These are phyloP conservation scores for Penicillium concentricum DNA, from an alignment of 2,329 filamentous ascomycete genomes.

Conservation along the genomic window DNA sequence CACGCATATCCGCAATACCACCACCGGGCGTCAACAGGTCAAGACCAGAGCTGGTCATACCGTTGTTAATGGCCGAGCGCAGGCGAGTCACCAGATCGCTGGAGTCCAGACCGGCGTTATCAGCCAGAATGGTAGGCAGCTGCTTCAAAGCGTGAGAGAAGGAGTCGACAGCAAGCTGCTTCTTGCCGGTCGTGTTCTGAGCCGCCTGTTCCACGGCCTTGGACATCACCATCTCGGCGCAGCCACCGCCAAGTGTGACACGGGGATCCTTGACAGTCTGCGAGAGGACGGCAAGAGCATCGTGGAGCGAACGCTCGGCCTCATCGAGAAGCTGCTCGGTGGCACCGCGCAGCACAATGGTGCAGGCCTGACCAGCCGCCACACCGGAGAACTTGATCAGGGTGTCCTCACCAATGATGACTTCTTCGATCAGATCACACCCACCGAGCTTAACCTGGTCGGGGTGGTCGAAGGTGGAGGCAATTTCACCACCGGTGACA, in stretches of 20 bases:
- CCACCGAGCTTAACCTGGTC: conserved; percentile 95
- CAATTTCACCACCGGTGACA: conserved; percentile 95
- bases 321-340: conserved; percentile 97
- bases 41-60: conserved; percentile 86
- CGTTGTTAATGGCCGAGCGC: conserved; percentile 91
- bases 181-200: conserved; percentile 94
- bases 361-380: conserved; percentile 90
- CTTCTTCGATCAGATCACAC: conserved; percentile 94
- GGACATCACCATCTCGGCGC: conserved; percentile 98
- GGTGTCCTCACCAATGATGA: conserved; percentile 97
- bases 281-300: conserved; percentile 91
- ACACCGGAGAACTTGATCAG: conserved; percentile 97
- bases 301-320: conserved; percentile 91
- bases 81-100: conserved; percentile 89
- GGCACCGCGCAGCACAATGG: conserved; percentile 90
- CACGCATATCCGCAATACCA: conserved; percentile 92
- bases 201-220: conserved; percentile 94
- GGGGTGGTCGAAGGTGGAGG: conserved; percentile 96
- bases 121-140: conserved; percentile 91
- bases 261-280: conserved; percentile 94
- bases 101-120: conserved; percentile 95
- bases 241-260: conserved; percentile 91
- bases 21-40: conserved; percentile 87
- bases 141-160: conserved; percentile 89
- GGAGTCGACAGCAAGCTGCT: conserved; percentile 85